phyloP scores from a whole-genome alignment of 2,329 filamentous ascomycete species.

The Hypoxylon sp. region DNA sequence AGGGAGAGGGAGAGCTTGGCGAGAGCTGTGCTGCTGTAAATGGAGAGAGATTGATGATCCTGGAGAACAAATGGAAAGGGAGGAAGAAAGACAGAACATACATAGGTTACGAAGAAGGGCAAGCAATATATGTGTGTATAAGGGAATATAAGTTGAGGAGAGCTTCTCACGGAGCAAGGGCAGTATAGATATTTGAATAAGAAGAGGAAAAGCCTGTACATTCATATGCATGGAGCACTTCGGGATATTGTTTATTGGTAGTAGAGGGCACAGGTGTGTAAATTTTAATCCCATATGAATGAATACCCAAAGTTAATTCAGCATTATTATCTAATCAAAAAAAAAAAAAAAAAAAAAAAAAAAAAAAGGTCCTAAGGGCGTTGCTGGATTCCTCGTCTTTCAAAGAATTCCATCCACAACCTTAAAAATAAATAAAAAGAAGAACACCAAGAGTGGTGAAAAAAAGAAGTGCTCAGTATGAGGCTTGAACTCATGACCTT shows the following conservation, averaged over 20 bases:
- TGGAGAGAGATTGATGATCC: not conserved
- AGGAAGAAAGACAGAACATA: constrained; percentile 2
- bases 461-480: constrained; percentile 21
- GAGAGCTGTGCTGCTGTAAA: constrained; percentile 1
- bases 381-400: not conserved
- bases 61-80: not conserved
- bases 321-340: not conserved
- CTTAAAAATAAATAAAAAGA: not conserved
- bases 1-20: constrained; percentile 43
- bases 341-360: too few relatives aligned
- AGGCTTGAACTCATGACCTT: constrained; percentile 38
- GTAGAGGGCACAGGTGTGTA: not conserved
- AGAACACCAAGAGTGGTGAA: not conserved
- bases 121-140: constrained; percentile 4
- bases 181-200: constrained; percentile 7
- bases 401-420: not conserved
- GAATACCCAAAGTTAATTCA: constrained; percentile 7
- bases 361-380: not conserved
- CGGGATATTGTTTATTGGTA: constrained; percentile 9
- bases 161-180: constrained; percentile 15
- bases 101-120: not conserved
- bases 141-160: constrained; percentile 3
- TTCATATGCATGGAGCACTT: constrained; percentile 5
- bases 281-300: constrained; percentile 14
- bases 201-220: constrained; percentile 5